Evolutionary conservation across 225 moss, liverwort and hornwort genomes (phyloP).

Genomic region (Takakia lepidozioides): DNA sequence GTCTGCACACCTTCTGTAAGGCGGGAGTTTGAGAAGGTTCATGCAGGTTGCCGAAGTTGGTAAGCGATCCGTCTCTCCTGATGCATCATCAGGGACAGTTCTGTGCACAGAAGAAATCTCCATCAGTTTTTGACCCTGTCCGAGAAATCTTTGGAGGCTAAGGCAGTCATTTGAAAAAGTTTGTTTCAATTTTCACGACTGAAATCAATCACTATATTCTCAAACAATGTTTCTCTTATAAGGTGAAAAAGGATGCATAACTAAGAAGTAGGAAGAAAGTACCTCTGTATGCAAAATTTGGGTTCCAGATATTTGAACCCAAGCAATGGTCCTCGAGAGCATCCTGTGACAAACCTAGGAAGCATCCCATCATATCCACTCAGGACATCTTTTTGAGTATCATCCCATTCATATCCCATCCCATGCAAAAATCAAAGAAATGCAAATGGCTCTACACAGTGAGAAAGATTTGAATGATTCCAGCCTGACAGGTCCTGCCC

Average conservation of each 20-base stretch:
- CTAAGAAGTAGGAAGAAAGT: neutral
- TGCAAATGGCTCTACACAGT: too few relatives aligned
- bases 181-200: too few relatives aligned
- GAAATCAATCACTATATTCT: too few relatives aligned
- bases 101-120: slow-evolving; percentile 51
- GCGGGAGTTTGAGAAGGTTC: slow-evolving; percentile 99
- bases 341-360: slow-evolving; percentile 94
- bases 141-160: too few relatives aligned
- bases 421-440: too few relatives aligned
- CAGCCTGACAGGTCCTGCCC: too few relatives aligned
- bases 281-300: slow-evolving; percentile 98
- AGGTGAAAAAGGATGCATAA: neutral
- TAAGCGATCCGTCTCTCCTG: slow-evolving; percentile 90
- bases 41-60: slow-evolving; percentile 98
- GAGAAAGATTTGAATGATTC: too few relatives aligned
- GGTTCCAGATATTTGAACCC: slow-evolving; percentile 97
- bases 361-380: neutral
- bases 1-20: slow-evolving; percentile 61
- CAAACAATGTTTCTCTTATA: too few relatives aligned
- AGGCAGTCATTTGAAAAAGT: too few relatives aligned
- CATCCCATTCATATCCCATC: too few relatives aligned
- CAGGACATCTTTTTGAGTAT: too few relatives aligned
- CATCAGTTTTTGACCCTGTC: too few relatives aligned
- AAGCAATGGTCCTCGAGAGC: slow-evolving; percentile 95
- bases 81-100: slow-evolving; percentile 82